Percentiles rank a stretch among this genome's conserved stretches.
These are phyloP conservation scores for Cladophialophora yegresii DNA, from an alignment of 2,329 filamentous ascomycete genomes.

Conservation along the genomic window DNA sequence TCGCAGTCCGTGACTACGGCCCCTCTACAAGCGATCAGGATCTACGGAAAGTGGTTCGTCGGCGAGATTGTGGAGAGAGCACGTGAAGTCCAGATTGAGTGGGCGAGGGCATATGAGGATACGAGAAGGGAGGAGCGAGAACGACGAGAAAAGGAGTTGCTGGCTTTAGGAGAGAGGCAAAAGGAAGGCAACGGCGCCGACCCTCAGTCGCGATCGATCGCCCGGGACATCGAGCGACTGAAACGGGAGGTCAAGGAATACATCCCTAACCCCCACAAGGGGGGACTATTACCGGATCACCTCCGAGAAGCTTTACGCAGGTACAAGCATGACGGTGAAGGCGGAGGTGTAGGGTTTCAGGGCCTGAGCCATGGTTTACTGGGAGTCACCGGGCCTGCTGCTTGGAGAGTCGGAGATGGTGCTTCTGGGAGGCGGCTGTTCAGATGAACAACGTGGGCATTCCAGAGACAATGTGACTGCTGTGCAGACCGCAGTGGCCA, in stretches of 20 bases:
- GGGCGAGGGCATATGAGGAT: conserved; percentile 54
- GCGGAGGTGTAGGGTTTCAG: conserved; percentile 51
- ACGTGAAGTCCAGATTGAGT: conserved; percentile 61
- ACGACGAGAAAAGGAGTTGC: conserved; percentile 59
- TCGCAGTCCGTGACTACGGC: conserved; percentile 66
- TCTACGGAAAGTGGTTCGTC: conserved; percentile 67
- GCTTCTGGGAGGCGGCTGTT: conserved; percentile 49
- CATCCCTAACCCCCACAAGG: conserved; percentile 48
- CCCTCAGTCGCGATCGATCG: conserved; percentile 30
- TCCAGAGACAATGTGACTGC: no score
- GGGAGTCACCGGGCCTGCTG: conserved; percentile 47
- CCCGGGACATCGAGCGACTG: conserved; percentile 33
- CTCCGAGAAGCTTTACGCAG: conserved; percentile 53
- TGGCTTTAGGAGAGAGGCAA: conserved; percentile 43
- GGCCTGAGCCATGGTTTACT: conserved; percentile 51
- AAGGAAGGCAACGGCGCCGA: conserved; percentile 39
- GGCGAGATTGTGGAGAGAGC: conserved; percentile 67
- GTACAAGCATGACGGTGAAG: conserved; percentile 53
- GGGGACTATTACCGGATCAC: conserved; percentile 52
- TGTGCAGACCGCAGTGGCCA: not conserved
- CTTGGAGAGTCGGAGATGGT: conserved; percentile 44
- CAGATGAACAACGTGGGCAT: conserved; percentile 38
- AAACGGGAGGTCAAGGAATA: conserved; percentile 41
- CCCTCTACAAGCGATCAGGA: conserved; percentile 65
- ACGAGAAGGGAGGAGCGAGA: conserved; percentile 58